A percentile compares a stretch with the other conserved stretches of the same genome.
phyloP scores from a whole-genome alignment of 2,329 filamentous ascomycete genomes.

The Paraphoma sp. region DNA sequence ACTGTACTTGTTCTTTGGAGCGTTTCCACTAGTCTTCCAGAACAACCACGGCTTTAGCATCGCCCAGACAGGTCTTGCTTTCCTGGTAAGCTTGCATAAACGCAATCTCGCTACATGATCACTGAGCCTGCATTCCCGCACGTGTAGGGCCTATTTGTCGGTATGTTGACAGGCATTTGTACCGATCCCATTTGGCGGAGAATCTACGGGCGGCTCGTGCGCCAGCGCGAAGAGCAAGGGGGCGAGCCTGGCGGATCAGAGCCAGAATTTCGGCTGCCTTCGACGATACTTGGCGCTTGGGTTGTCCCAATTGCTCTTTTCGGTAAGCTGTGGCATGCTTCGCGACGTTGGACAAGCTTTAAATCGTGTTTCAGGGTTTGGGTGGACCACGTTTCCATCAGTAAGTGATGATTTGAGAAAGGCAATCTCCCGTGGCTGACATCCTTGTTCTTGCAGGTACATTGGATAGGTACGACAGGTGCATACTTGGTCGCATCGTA shows the following conservation, averaged over 20 bases:
- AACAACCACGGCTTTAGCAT: constrained; percentile 77
- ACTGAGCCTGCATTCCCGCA: not conserved
- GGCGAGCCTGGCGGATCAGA: constrained; percentile 68
- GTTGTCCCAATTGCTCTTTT: constrained; percentile 84
- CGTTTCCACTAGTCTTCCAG: constrained; percentile 80
- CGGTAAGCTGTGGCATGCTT: constrained; percentile 56
- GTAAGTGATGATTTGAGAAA: constrained; percentile 69
- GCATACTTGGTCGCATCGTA: constrained; percentile 30
- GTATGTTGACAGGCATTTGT: constrained; percentile 69
- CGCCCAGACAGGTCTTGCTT: constrained; percentile 81
- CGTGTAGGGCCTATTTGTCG: constrained; percentile 58
- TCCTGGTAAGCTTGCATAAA: constrained; percentile 54
- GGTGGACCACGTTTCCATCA: constrained; percentile 77
- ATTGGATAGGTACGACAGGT: constrained; percentile 56
- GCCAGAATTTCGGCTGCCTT: constrained; percentile 85
- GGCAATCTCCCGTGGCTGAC: constrained; percentile 39
- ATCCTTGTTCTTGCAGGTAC: constrained; percentile 49
- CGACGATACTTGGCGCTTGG: constrained; percentile 70
- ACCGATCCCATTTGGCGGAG: constrained; percentile 72
- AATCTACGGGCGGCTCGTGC: constrained; percentile 65
- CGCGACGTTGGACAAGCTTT: constrained; percentile 30
- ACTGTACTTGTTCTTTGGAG: constrained; percentile 89
- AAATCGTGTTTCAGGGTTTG: constrained; percentile 65
- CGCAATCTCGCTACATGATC: not conserved
- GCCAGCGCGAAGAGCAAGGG: constrained; percentile 58